Base-by-base conservation (phyloP, 805 yeast species). In the Hanseniaspora jakobsenii region DNA sequence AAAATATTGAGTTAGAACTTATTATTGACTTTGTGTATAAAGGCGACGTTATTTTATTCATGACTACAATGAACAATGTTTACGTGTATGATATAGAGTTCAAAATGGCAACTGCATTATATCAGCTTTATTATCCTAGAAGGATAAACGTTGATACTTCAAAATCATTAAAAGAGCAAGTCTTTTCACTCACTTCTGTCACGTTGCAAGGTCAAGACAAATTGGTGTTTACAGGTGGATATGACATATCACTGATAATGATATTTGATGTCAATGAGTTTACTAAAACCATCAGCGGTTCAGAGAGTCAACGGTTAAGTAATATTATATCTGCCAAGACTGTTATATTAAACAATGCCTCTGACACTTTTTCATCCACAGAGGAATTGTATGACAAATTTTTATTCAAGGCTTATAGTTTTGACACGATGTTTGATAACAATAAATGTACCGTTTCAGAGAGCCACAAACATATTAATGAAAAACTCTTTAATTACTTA, bases 341-440 rank as follows among this genome's bases (percentile, higher is more conserved):
- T 8, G 37, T 34, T 4, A 14, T 34, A 12, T 22, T 34, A 34
- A 34, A 13, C 18, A 34, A 28, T 22, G 4, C 8, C 7, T 22
- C 12, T 7, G 14, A 34, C n/a, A 34, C 12, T n/a, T 34, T 34
- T 23, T 3, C 13, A 12, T 18, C 18, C 3, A 24, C 17, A 21
- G 46, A 42, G 28, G 46, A 42, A 4, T 14, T 42, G 3, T 42
- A 42, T 35, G 46, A 42, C 23, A 42, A 42, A 19, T 42, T 42
- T 29, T 32, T 42, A 9, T 35, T 42, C 8, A 42, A 30, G n/a
- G 35, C 19, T 17, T 23, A 34, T 21, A 28, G 22, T 6, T 4
- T 6, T 18, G 24, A 8, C 4, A 32, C n/a, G n/a, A 32, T 4
- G 13, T 21, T 9, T 13, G 8, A 8, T 13, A 21, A 32, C 4